These are phyloP conservation scores for Calonectria hawksworthii DNA, from an alignment of 2,329 filamentous ascomycete genomes.

Conservation along the genomic window DNA sequence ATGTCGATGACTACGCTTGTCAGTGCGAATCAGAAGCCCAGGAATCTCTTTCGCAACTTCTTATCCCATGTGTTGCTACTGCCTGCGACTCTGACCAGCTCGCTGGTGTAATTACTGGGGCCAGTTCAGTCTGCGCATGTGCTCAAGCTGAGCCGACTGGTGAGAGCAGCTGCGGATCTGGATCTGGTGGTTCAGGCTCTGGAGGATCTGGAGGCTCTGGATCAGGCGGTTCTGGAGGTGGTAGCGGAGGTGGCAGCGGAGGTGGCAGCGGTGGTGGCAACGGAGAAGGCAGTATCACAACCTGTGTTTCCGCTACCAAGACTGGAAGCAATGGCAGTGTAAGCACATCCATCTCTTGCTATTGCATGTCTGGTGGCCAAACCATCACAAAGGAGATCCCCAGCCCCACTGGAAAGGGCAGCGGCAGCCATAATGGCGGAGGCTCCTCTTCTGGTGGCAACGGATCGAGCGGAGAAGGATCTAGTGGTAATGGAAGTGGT, in stretches of 20 bases:
- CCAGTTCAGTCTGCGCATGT: conserved; percentile 41
- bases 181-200: conserved; percentile 6
- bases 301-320: conserved; percentile 23
- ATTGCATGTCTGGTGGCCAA: conserved; percentile 2
- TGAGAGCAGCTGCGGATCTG: neutral
- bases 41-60: conserved; percentile 40
- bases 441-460: neutral
- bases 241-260: neutral
- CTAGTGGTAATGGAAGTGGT: neutral
- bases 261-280: neutral
- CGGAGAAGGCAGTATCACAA: conserved; percentile 13
- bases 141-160: conserved; percentile 23
- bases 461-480: conserved; percentile 8
- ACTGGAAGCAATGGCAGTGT: conserved; percentile 7
- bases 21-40: conserved; percentile 45
- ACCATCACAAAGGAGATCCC: conserved; percentile 15
- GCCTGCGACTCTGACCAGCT: conserved; percentile 43
- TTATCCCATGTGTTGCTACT: conserved; percentile 48
- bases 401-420: neutral
- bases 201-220: conserved; percentile 1
- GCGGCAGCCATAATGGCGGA: neutral
- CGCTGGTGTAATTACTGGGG: conserved; percentile 46
- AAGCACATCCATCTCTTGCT: conserved; percentile 18
- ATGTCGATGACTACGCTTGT: conserved; percentile 45
- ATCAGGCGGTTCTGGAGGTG: neutral